Evolutionary conservation across 2,329 filamentous ascomycete genomes (phyloP).

Genomic region (Penicillium sp.): DNA sequence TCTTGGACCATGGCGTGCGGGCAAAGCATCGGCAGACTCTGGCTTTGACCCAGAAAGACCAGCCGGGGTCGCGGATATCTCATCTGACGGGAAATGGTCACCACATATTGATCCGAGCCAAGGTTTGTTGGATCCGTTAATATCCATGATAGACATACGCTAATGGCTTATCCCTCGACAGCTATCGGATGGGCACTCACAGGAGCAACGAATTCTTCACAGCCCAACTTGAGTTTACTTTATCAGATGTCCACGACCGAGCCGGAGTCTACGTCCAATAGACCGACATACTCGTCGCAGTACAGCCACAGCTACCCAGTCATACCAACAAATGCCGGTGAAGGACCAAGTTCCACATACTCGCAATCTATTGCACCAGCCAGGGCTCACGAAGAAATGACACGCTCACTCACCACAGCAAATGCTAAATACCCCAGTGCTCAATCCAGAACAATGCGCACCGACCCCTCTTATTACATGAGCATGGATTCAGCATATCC

Average conservation of each 20-base stretch:
- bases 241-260: constrained; percentile 53
- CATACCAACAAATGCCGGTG: constrained; percentile 15
- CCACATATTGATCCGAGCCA: constrained; percentile 45
- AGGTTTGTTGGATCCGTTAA: constrained; percentile 31
- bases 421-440: constrained; percentile 25
- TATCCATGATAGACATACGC: constrained; percentile 9
- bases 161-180: constrained; percentile 39
- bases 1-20: constrained; percentile 44
- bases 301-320: constrained; percentile 25
- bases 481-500: constrained; percentile 43
- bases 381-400: constrained; percentile 19
- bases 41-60: constrained; percentile 16
- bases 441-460: constrained; percentile 36
- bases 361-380: constrained; percentile 27
- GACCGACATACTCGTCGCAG: constrained; percentile 26
- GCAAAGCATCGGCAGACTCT: constrained; percentile 28
- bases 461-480: constrained; percentile 35
- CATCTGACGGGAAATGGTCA: constrained; percentile 32
- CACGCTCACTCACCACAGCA: constrained; percentile 16
- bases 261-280: constrained; percentile 18
- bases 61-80: constrained; percentile 21
- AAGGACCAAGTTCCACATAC: constrained; percentile 18
- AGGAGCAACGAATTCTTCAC: constrained; percentile 75
- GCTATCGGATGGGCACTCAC: constrained; percentile 80
- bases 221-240: constrained; percentile 71